Base-by-base conservation (phyloP, 495 filamentous ascomycete genomes). In the Penicillium crystallinum region DNA sequence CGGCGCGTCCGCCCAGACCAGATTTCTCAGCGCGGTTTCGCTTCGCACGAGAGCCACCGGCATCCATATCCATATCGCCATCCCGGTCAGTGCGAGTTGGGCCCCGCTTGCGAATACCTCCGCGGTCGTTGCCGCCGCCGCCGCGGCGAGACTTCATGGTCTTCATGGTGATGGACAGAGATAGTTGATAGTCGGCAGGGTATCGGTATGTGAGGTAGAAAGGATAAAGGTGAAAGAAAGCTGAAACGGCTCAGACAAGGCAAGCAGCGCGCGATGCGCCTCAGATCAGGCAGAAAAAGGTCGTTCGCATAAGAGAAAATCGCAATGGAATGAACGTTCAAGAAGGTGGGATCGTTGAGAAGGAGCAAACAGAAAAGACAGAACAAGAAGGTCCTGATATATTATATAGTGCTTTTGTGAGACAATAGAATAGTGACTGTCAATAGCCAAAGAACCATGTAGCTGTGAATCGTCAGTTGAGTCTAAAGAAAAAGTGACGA, bases 21-120 rank as follows among this genome's bases (percentile, higher is more conserved):
- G 48, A 41, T 12, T 27, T 29, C 1, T 73, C 69, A 27, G 72
- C 70, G 27, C 71, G 67, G 34, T 55, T 59, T 39, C 68, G 65
- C 33, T 69, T 68, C 41, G 61, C 72, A 53, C 77, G 62, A 17
- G 63, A 62, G 27, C 63, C 63, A 18, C 71, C 67, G 40, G 66
- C 72, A 65, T 83, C 87, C 90, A 93, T 95, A 29, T 83, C 78
- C 34, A 93, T 74, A 68, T 95, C 90, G 12, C 90, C 90, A 77
- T 95, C 90, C 57, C 80, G 81, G 63, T 95, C 90, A 49, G 81
- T 74, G 42, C 80, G 77, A 6, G 69, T 66, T 53, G 55, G 65
- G 52, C 71, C 76, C 46, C 81, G 82, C 75, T 93, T 95, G 46
- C 81, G 77, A 50, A 92, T 88, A 29, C 88, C 87, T 41, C 86